Evolutionary conservation across 768 basidiomycete genomes (phyloP), one percentile per base, ranked within the genome.

Genomic region (Asterophora lycoperdoides): DNA sequence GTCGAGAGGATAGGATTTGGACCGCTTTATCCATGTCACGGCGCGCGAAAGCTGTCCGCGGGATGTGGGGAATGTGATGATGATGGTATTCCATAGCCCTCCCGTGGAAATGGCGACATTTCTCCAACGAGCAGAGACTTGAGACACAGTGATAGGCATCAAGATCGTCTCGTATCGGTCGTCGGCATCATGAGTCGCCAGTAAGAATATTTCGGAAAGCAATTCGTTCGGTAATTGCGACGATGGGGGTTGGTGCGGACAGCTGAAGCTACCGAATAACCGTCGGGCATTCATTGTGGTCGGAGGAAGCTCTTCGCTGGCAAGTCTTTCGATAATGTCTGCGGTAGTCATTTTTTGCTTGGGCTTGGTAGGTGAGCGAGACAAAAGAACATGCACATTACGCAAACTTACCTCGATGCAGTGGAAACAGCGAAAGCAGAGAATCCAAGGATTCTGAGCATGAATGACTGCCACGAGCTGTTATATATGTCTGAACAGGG

Each of bases 51-150:
- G 53, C 51, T 78, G 74, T 5, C 48, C 53, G 6, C 55, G 49
- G n/a, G 63, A 67, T 9, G 69, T 61, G 2, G 80, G 78, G 45
- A 68, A 70, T 8, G 71, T 69, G 42, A 83, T 63, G 42, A 63
- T 57, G 49, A 84, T 68, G n/a, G 61, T 70, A 1, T 69, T 67
- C 82, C 82, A 84, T n/a, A 84, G 57, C 3, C 52, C 58, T 32
- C 72, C 66, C 9, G 68, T 75, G 8, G 69, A 61, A 7, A 80
- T 61, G 2, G 76, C 70, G 14, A 78, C 56, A n/a, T 66, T 54
- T 46, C 79, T 67, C 80, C 80, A 83, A 45, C 67, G 70, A 28
- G 58, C 61, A 34, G 74, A 82, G 13, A 80, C 76, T 40, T 79
- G 75, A 5, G 75, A 75, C 28, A 81, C 56, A 2, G 56, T 55